Base-by-base conservation (phyloP, 345 rosid genomes). In the Carallia brachiata region DNA sequence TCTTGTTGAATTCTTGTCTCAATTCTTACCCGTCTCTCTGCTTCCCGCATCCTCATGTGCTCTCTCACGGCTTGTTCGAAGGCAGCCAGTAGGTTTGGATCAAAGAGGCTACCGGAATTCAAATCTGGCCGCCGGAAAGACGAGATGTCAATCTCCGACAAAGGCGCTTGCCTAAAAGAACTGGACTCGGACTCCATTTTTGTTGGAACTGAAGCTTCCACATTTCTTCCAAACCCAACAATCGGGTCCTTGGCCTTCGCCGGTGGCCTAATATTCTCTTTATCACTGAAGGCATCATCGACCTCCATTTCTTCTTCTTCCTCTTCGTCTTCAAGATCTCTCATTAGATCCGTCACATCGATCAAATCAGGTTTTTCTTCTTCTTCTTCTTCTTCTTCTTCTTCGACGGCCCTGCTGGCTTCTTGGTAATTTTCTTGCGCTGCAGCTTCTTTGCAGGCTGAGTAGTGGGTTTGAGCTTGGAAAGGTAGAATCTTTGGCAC, bases 1-100 rank as follows among this genome's bases (percentile, higher is more conserved):
- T 44, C 50, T 44, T 44, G 17, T 16, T 44, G 50, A 4, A 44
- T 44, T 44, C 50, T 44, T 12, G 50, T 18, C 54, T 70, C 74
- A 64, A 50, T 57, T 63, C 86, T 83, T 37, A 69, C 69, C 39
- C 60, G 69, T 17, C 73, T 79, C 65, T 74, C 84, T 23, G 73
- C 84, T 75, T 86, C 86, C 54, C 75, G 73, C 53, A 81, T 63
- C 70, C 68, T 78, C 23, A 69, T 59, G 30, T 81, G 86, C 59
- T 85, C 82, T 23, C 65, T 74, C 56, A 85, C 90, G 0, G 91
- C 94, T 67, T 70, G 74, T 69, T 87, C 85, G 37, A 89, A 93
- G 4, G 94, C 94, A 2, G 86, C 86, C 8, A 89, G 78, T 3
- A 93, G 78, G 34, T 87, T 87, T 1, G 97, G 98, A 68, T 91